Conservation (phyloP, 2,329 filamentous ascomycete genomes). For the Fusarium sp. region DNA sequence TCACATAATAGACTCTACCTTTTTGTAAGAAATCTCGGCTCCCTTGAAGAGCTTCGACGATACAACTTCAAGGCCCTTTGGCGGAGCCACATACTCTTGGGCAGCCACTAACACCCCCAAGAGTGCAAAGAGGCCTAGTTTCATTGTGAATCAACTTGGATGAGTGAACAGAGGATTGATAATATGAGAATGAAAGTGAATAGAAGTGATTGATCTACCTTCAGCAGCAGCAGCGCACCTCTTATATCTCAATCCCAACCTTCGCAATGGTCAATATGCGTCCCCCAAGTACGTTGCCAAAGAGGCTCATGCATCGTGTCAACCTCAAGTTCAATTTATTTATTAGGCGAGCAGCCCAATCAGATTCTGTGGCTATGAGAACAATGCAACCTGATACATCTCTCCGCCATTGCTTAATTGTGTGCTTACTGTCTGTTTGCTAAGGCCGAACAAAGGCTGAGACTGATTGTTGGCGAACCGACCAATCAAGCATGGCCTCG, state of each 20-base stretch:
- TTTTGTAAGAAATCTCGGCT: slow-evolving; percentile 44
- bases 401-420: too few species aligned
- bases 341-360: too few species aligned
- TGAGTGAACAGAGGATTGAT: background rate
- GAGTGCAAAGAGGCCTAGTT: background rate
- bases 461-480: background rate
- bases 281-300: background rate
- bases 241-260: slow-evolving; percentile 2
- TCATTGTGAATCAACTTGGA: background rate
- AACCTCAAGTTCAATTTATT: too few species aligned
- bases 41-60: slow-evolving; percentile 31
- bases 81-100: slow-evolving; percentile 7
- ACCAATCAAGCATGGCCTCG: background rate
- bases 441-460: slow-evolving; percentile 17
- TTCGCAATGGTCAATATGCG: too few species aligned
- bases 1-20: slow-evolving; percentile 16
- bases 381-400: too few species aligned
- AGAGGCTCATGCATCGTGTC: slow-evolving; percentile 5
- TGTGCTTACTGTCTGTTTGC: background rate
- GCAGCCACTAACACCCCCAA: slow-evolving; percentile 6
- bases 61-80: slow-evolving; percentile 7
- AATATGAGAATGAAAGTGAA: background rate
- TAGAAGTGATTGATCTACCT: background rate
- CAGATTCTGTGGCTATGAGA: too few species aligned
- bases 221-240: background rate